Percentiles rank a stretch among this genome's conserved stretches.
These are phyloP conservation scores for Rosa multiflora DNA, from an alignment of 306 rosid species.

Conservation along the genomic window DNA sequence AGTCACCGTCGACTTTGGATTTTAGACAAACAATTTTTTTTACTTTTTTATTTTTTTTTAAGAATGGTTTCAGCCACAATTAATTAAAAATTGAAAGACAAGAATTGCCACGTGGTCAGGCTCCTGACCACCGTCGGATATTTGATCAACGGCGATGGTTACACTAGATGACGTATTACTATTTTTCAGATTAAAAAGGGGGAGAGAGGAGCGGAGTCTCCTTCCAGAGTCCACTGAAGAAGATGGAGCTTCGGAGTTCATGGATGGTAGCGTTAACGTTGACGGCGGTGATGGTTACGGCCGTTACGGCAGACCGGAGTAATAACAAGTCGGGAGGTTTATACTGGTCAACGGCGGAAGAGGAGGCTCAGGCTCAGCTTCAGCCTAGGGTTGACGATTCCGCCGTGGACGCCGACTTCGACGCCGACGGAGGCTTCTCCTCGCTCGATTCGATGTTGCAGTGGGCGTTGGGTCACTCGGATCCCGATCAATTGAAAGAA, in stretches of 20 bases:
- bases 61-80: not conserved
- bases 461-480: constrained; percentile 93
- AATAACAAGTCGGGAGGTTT: constrained; percentile 19
- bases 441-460: constrained; percentile 87
- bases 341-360: constrained; percentile 54
- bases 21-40: too few species aligned
- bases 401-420: constrained; percentile 34
- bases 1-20: too few species aligned
- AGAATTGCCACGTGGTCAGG: constrained; percentile 1
- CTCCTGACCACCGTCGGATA: not conserved
- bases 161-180: not conserved
- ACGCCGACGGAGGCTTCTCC: constrained; percentile 89
- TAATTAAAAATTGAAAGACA: not conserved
- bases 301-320: constrained; percentile 13
- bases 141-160: not conserved
- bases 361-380: constrained; percentile 37
- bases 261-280: not conserved
- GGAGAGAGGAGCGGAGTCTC: too few species aligned
- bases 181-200: not conserved
- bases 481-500: constrained; percentile 69
- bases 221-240: not conserved
- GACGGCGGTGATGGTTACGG: constrained; percentile 1
- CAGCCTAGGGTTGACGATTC: constrained; percentile 23
- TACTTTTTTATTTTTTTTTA: too few species aligned
- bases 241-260: constrained; percentile 7